phyloP scores from a whole-genome alignment of 164 flowering plant genomes.

The Litsea cubeba region DNA sequence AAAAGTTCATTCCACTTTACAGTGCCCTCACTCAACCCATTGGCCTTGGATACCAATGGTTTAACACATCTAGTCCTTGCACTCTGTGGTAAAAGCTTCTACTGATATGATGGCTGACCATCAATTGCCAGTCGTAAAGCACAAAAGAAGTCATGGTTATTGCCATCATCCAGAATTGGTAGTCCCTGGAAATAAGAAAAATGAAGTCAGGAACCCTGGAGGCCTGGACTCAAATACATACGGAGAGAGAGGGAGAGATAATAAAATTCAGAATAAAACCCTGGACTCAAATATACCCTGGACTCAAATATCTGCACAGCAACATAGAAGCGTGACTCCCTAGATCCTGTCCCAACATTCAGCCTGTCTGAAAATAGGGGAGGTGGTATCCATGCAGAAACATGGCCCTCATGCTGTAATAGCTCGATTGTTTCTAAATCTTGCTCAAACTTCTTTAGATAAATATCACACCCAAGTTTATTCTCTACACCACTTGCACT shows the following conservation, averaged over 20 bases:
- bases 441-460: too few relatives aligned
- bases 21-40: slow-evolving; percentile 38
- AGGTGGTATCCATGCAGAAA: too few relatives aligned
- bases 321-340: too few relatives aligned
- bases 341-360: too few relatives aligned
- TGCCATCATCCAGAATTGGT: slow-evolving; percentile 84
- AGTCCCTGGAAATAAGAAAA: slow-evolving; percentile 59
- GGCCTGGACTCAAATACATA: background rate
- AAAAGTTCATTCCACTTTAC: slow-evolving; percentile 95
- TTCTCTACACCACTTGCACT: too few relatives aligned
- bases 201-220: slow-evolving; percentile 3
- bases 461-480: too few relatives aligned
- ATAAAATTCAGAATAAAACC: too few relatives aligned
- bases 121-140: slow-evolving; percentile 85
- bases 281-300: too few relatives aligned
- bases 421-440: too few relatives aligned
- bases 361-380: too few relatives aligned
- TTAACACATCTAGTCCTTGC: slow-evolving; percentile 92
- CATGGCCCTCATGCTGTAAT: too few relatives aligned
- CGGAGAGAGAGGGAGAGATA: background rate
- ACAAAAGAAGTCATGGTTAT: slow-evolving; percentile 84
- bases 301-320: too few relatives aligned
- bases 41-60: slow-evolving; percentile 37
- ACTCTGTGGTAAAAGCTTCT: slow-evolving; percentile 94
- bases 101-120: slow-evolving; percentile 71